A percentile compares a stretch with the other conserved stretches of the same genome.
Evolutionary conservation across 2,329 filamentous ascomycete species (phyloP).

Genomic region (Rhexocercosporidium sp.): DNA sequence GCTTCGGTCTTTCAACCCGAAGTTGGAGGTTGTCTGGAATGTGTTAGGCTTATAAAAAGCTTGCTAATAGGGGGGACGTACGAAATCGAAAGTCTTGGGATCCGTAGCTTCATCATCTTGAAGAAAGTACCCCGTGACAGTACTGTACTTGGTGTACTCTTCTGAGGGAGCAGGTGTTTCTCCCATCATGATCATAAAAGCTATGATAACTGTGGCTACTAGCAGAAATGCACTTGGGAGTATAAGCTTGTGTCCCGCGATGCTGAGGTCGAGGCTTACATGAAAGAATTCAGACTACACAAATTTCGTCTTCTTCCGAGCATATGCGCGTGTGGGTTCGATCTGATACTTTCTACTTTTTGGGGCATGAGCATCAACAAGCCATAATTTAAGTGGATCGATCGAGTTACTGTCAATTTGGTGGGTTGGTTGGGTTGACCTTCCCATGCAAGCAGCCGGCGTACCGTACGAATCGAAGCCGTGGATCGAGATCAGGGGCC

Average conservation of each 20-base stretch:
- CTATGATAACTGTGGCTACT: conserved; percentile 32
- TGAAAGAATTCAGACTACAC: conserved; percentile 2
- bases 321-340: background rate
- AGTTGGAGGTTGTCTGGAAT: conserved; percentile 62
- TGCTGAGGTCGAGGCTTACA: background rate
- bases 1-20: conserved; percentile 66
- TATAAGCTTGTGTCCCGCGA: background rate
- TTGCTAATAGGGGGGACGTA: conserved; percentile 57
- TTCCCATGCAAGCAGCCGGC: background rate
- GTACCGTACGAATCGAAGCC: background rate
- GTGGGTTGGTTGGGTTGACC: background rate
- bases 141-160: conserved; percentile 56
- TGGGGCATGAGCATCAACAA: background rate
- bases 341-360: background rate
- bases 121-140: conserved; percentile 66
- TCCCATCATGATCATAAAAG: conserved; percentile 36
- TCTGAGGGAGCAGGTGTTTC: conserved; percentile 23
- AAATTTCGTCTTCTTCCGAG: background rate
- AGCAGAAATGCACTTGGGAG: conserved; percentile 34
- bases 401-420: background rate
- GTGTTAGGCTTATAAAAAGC: background rate
- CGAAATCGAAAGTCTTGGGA: conserved; percentile 66
- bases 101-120: conserved; percentile 66
- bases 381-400: background rate
- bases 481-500: background rate